Conservation (phyloP, 2,329 filamentous ascomycete species). For the Clonostachys solani region DNA sequence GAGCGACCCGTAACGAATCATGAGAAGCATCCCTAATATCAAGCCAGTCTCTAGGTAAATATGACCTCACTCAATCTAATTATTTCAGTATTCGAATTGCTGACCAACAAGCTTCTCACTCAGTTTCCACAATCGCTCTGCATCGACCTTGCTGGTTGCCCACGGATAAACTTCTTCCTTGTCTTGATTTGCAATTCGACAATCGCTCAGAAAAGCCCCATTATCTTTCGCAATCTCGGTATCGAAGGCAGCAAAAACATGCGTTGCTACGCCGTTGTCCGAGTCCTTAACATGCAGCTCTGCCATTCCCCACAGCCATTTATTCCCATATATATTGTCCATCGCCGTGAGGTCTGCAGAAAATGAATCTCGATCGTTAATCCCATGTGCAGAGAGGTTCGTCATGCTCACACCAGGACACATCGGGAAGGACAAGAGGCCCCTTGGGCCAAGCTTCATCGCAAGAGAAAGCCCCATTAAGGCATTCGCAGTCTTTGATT, state of each 20-base stretch:
- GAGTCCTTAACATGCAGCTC: constrained; percentile 1
- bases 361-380: no score
- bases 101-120: constrained; percentile 20
- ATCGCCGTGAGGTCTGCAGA: no score
- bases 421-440: constrained; percentile 14
- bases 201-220: constrained; percentile 14
- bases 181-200: constrained; percentile 5
- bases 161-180: constrained; percentile 15
- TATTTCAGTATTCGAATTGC: constrained; percentile 8
- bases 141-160: constrained; percentile 15
- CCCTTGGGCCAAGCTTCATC: constrained; percentile 8
- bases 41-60: no score
- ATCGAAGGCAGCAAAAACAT: constrained; percentile 19
- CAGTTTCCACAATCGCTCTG: constrained; percentile 17
- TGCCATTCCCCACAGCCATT: no score
- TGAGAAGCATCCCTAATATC: no score
- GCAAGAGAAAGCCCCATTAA: constrained; percentile 11
- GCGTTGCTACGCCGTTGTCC: constrained; percentile 16
- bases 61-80: no score
- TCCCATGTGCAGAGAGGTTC: neutral
- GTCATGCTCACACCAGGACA: constrained; percentile 9
- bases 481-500: constrained; percentile 21
- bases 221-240: constrained; percentile 5
- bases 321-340: no score
- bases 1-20: no score